Conservation (phyloP, 2,329 filamentous ascomycete species). For the Paraphaeosphaeria sporulosa region DNA sequence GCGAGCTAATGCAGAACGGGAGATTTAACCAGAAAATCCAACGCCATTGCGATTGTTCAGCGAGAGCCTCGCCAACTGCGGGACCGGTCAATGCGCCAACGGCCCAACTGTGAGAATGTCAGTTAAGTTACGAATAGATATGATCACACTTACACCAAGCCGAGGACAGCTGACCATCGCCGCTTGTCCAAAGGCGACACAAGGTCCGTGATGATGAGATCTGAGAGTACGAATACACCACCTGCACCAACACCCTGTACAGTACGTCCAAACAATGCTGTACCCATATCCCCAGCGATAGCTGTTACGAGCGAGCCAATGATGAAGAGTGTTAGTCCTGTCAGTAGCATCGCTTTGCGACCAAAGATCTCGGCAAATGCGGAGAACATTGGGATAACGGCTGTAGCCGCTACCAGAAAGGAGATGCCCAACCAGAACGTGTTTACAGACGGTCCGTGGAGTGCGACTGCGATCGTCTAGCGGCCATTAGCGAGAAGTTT, state of each 20-base stretch:
- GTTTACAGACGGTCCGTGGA: slow-evolving; percentile 47
- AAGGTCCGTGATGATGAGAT: slow-evolving; percentile 54
- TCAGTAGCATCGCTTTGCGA: slow-evolving; percentile 54
- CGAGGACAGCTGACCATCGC: slow-evolving; percentile 31
- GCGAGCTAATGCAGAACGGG: slow-evolving; percentile 43
- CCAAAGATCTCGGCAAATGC: slow-evolving; percentile 58
- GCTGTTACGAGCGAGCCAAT: slow-evolving; percentile 54
- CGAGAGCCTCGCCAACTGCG: slow-evolving; percentile 41
- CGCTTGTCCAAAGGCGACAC: slow-evolving; percentile 39
- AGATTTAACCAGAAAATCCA: slow-evolving; percentile 53
- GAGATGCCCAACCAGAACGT: slow-evolving; percentile 60
- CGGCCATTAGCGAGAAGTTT: slow-evolving; percentile 13
- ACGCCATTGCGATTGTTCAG: slow-evolving; percentile 32
- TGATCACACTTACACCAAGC: slow-evolving; percentile 25
- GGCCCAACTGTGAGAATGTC: slow-evolving; percentile 30
- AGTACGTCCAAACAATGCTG: slow-evolving; percentile 53
- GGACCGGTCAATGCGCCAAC: slow-evolving; percentile 45
- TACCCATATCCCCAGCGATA: slow-evolving; percentile 45
- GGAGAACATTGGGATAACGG: slow-evolving; percentile 54
- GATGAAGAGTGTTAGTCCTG: slow-evolving; percentile 54
- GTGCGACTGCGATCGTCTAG: slow-evolving; percentile 45
- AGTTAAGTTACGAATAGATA: not conserved
- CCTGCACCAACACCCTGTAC: slow-evolving; percentile 59
- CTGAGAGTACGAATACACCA: slow-evolving; percentile 53
- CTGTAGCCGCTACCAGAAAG: slow-evolving; percentile 56